Evolutionary conservation across 83 land plant species (phyloP).

Genomic region (Picea abies): DNA sequence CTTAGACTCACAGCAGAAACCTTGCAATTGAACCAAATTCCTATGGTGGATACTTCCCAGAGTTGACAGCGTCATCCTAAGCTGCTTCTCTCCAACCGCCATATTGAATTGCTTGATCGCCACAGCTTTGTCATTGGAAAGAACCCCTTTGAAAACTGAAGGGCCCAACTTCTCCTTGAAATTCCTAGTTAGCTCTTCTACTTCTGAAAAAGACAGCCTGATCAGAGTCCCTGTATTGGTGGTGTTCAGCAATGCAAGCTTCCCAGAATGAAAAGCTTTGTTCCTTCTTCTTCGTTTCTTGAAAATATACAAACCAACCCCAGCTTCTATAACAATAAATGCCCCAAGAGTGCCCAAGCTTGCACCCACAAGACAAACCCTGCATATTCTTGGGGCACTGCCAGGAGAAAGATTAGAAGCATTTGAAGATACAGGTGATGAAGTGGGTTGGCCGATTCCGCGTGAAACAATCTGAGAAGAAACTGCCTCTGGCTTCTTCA

Average conservation of each 20-base stretch:
- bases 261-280: slow-evolving; percentile 2
- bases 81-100: slow-evolving; percentile 24
- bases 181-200: slow-evolving; percentile 20
- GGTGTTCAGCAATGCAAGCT: slow-evolving; percentile 24
- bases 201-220: slow-evolving; percentile 22
- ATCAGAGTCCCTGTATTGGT: slow-evolving; percentile 24
- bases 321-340: slow-evolving; percentile 25
- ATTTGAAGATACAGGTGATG: background rate
- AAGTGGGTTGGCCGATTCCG: background rate
- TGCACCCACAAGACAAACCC: slow-evolving; percentile 8
- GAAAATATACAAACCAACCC: slow-evolving; percentile 18
- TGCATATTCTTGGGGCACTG: slow-evolving; percentile 7
- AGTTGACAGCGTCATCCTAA: slow-evolving; percentile 22
- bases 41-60: slow-evolving; percentile 30
- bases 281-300: slow-evolving; percentile 8
- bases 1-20: slow-evolving; percentile 32
- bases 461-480: slow-evolving; percentile 10
- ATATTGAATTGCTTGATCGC: slow-evolving; percentile 16
- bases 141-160: slow-evolving; percentile 15
- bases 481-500: slow-evolving; percentile 34
- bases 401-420: background rate
- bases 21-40: slow-evolving; percentile 31
- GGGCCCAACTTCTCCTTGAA: slow-evolving; percentile 14
- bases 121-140: slow-evolving; percentile 3
- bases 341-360: slow-evolving; percentile 14